phyloP scores from a whole-genome alignment of 768 basidiomycete genomes.

The Mycena maculata region DNA sequence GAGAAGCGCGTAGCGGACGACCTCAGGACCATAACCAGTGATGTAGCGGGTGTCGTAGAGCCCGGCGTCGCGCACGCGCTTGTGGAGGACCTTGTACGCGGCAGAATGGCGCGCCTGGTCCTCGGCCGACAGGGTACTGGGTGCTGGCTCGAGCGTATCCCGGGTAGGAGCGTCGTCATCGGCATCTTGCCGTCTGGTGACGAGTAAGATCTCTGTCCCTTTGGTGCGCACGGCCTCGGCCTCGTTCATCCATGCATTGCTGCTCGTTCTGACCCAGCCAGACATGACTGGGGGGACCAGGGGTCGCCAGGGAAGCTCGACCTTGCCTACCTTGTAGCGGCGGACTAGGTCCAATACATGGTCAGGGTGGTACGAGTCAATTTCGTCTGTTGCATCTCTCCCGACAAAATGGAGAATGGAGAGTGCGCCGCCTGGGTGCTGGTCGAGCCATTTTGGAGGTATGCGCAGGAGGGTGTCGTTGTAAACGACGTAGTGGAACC shows the following conservation, averaged over 20 bases:
- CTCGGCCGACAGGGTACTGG: slow-evolving; percentile 64
- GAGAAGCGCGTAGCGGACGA: slow-evolving; percentile 81
- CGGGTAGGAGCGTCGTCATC: slow-evolving; percentile 52
- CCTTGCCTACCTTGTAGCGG: slow-evolving; percentile 76
- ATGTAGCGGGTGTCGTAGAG: slow-evolving; percentile 88
- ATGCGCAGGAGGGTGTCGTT: slow-evolving; percentile 71
- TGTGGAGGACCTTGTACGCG: slow-evolving; percentile 86
- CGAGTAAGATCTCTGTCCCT: slow-evolving; percentile 71
- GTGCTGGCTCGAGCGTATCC: slow-evolving; percentile 62
- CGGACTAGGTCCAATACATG: slow-evolving; percentile 66
- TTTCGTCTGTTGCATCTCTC: slow-evolving; percentile 94
- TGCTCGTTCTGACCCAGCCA: slow-evolving; percentile 79
- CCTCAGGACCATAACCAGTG: slow-evolving; percentile 89
- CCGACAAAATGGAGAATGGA: slow-evolving; percentile 95
- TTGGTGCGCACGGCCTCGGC: slow-evolving; percentile 55
- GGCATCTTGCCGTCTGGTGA: slow-evolving; percentile 50
- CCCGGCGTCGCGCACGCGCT: slow-evolving; percentile 78
- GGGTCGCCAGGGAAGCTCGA: slow-evolving; percentile 79
- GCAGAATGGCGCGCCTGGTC: slow-evolving; percentile 74
- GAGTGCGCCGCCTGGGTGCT: slow-evolving; percentile 91
- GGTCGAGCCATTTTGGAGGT: slow-evolving; percentile 79
- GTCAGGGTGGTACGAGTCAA: slow-evolving; percentile 88
- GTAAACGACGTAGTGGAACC: slow-evolving; percentile 83
- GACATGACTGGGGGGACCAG: slow-evolving; percentile 87
- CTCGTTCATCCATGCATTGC: slow-evolving; percentile 73